Conservation (phyloP, 768 basidiomycete species). For the Ephemerocybe angulata region DNA sequence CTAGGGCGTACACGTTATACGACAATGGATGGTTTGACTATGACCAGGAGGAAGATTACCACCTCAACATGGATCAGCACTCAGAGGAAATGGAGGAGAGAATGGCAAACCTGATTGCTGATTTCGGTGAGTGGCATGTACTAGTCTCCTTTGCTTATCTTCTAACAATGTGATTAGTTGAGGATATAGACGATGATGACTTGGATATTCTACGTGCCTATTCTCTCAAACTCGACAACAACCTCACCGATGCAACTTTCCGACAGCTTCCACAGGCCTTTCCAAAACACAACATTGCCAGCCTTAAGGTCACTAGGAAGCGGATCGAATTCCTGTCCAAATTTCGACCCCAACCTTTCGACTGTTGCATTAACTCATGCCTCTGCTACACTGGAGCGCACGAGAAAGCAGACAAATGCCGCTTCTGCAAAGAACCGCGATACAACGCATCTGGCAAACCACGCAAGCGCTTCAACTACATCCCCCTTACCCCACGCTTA, state of each 20-base stretch:
- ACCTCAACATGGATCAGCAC: not conserved
- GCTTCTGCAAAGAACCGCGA: conserved; percentile 23
- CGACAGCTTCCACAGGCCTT: not conserved
- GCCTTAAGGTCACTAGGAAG: not conserved
- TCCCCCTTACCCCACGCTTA: conserved; percentile 29
- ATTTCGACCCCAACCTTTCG: conserved; percentile 26
- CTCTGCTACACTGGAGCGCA: conserved; percentile 32
- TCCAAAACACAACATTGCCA: not conserved
- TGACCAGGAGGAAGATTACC: not conserved
- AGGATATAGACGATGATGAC: not conserved
- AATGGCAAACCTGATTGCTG: not conserved
- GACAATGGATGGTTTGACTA: not conserved
- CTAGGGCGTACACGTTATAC: no score
- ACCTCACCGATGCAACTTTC: conserved; percentile 1
- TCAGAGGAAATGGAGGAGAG: not conserved
- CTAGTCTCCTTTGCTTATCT: not conserved
- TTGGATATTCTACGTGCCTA: not conserved
- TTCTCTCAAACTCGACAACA: not conserved
- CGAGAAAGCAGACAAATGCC: conserved; percentile 26
- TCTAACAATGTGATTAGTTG: not conserved
- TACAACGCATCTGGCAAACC: conserved; percentile 17
- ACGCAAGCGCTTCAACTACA: conserved; percentile 28
- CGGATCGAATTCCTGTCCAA: conserved; percentile 28
- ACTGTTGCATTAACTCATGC: conserved; percentile 45
- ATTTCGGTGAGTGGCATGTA: not conserved